Percentiles rank a stretch among this genome's conserved stretches.
These are phyloP conservation scores for Backusella macrospora DNA, from an alignment of 192 early-diverging fungal species.

Conservation along the genomic window DNA sequence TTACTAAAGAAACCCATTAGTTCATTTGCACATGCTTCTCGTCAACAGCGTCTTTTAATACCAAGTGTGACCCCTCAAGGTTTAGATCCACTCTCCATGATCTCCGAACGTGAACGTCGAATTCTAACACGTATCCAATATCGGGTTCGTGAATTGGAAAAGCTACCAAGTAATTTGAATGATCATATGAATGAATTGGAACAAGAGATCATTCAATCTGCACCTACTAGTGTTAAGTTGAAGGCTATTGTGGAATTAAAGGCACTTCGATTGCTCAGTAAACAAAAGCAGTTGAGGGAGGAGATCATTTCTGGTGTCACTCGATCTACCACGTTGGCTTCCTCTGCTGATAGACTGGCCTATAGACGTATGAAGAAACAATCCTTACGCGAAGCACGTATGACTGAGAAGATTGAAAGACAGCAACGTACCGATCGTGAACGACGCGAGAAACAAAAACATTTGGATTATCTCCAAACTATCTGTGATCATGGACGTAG, in stretches of 20 bases:
- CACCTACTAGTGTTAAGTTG: slow-evolving; percentile 38
- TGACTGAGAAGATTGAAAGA: slow-evolving; percentile 90
- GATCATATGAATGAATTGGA: neutral
- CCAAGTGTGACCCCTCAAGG: slow-evolving; percentile 76
- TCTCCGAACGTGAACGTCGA: slow-evolving; percentile 77
- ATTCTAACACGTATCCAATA: slow-evolving; percentile 71
- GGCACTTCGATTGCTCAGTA: slow-evolving; percentile 73
- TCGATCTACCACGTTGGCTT: slow-evolving; percentile 76
- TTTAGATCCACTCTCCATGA: slow-evolving; percentile 77
- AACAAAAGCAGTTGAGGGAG: slow-evolving; percentile 59
- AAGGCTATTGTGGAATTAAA: slow-evolving; percentile 91
- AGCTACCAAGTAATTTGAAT: slow-evolving; percentile 10
- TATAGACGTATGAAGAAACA: slow-evolving; percentile 84
- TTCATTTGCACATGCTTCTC: slow-evolving; percentile 49
- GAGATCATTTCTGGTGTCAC: slow-evolving; percentile 76
- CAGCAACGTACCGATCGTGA: slow-evolving; percentile 87
- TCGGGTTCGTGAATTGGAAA: slow-evolving; percentile 78
- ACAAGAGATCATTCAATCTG: slow-evolving; percentile 24
- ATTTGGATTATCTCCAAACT: slow-evolving; percentile 75
- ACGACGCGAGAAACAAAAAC: slow-evolving; percentile 81
- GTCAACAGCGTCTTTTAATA: slow-evolving; percentile 71
- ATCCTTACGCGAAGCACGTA: slow-evolving; percentile 80
- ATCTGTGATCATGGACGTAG: slow-evolving; percentile 78
- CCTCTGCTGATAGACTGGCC: slow-evolving; percentile 74
- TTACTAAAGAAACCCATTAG: slow-evolving; percentile 61